Conservation (phyloP, 2,329 filamentous ascomycete genomes). For the Raffaelea ambrosiae region DNA sequence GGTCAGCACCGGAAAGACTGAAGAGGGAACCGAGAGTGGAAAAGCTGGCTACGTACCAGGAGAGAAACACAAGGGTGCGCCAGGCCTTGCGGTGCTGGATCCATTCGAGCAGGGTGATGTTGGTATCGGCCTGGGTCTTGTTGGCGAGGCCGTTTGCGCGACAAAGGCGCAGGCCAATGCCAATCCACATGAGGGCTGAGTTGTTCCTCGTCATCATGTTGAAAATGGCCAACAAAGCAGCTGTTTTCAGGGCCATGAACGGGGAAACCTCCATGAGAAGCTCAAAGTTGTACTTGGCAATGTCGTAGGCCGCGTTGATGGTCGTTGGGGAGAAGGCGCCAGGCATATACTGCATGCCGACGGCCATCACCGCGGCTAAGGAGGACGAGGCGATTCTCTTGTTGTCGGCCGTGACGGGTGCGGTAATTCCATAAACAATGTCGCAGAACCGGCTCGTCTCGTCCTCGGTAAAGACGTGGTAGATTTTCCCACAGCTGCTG, state of each 20-base stretch:
- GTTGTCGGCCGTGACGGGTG: neutral
- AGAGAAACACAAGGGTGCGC: constrained; percentile 21
- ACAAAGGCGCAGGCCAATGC: constrained; percentile 19
- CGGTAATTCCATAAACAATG: constrained; percentile 10
- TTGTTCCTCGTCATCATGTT: constrained; percentile 21
- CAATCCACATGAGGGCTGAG: constrained; percentile 19
- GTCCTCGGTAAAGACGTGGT: constrained; percentile 19
- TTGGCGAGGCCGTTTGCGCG: constrained; percentile 14
- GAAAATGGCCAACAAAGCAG: constrained; percentile 20
- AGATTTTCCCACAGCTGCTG: constrained; percentile 16
- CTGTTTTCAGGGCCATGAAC: constrained; percentile 20
- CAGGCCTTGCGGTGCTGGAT: constrained; percentile 18
- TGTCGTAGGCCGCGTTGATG: constrained; percentile 16
- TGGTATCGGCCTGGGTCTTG: constrained; percentile 3
- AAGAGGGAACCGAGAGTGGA: no score
- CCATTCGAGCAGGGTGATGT: constrained; percentile 10
- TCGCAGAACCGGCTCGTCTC: constrained; percentile 14
- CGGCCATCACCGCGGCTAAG: constrained; percentile 17
- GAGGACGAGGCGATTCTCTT: constrained; percentile 16
- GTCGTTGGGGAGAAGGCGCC: constrained; percentile 10
- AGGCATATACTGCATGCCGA: constrained; percentile 19
- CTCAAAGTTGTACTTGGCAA: constrained; percentile 19
- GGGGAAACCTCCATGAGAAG: constrained; percentile 17
- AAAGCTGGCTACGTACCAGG: constrained; percentile 12
- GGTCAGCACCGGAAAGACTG: neutral